Conservation (phyloP, 2,329 filamentous ascomycete genomes). For the Phialophora verrucosa region DNA sequence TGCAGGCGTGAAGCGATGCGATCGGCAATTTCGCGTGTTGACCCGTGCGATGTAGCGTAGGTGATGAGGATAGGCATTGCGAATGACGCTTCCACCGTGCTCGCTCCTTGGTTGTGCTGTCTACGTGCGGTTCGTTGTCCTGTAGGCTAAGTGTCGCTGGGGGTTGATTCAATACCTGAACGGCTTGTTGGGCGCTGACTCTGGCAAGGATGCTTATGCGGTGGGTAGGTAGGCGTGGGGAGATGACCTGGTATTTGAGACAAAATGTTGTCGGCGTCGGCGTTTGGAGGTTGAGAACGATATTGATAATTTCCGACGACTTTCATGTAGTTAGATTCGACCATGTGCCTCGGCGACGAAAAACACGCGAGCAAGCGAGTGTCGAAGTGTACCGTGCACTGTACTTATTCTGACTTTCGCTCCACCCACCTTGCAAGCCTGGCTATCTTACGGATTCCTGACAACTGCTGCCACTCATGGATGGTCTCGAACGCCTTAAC, state of each 20-base stretch:
- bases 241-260: not conserved
- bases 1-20: slow-evolving; percentile 34
- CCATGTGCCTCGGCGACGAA: not conserved
- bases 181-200: not conserved
- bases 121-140: not conserved
- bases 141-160: not conserved
- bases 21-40: slow-evolving; percentile 33
- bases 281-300: not conserved
- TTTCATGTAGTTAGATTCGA: not conserved
- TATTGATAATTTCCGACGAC: not conserved
- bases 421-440: slow-evolving; percentile 1
- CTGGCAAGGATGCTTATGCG: not conserved
- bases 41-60: slow-evolving; percentile 33
- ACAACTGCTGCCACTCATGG: not conserved
- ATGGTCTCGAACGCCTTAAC: not conserved
- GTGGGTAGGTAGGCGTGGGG: not conserved
- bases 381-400: not conserved
- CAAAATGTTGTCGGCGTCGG: not conserved
- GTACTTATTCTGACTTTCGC: not conserved
- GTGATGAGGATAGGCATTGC: slow-evolving; percentile 32
- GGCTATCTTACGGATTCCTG: not conserved
- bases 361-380: not conserved
- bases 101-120: not conserved
- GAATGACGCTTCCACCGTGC: not conserved
- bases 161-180: not conserved